Evolutionary conservation across 148 eudicot species (phyloP), one percentile per base, ranked within the genome.

Genomic region (Camellia granthamiana): DNA sequence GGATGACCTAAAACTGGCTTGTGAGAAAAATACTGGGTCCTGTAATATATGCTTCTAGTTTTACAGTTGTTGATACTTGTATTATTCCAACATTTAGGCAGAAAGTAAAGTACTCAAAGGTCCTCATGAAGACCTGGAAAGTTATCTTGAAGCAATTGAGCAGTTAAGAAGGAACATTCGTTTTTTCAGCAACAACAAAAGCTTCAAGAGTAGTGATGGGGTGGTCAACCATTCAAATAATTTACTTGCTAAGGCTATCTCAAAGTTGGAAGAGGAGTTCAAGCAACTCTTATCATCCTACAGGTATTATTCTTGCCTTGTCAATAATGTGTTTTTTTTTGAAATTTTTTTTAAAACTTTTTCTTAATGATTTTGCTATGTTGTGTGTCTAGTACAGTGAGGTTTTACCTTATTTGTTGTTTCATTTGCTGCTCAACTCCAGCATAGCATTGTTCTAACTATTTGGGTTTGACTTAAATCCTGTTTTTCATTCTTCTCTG

Each of bases 221-320:
- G 93, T 93, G 78, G 86, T 88, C 72, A 95, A 83, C 83, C 91
- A 90, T 88, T 88, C 92, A 42, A 93, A 90, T 86, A 88, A 72
- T 84, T 89, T 95, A 81, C 91, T 95, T 58, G 66, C 88, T 47
- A 95, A 93, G 84, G 97, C 98, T 61, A 92, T 93, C 76, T 90
- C 90, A 72, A 95, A 95, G 90, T 91, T 95, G 82, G 98, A 93
- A 90, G 97, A 95, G 74, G 97, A 95, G 83, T 95, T 90, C 83
- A 95, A 86, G 76, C 94, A 91, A 79, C 90, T 91, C 61, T 86
- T 95, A 66, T 82, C 88, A 72, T 84, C 90, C 58, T 93, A 95
- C 85, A 95, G 98, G 98, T 95, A 80, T 69, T 15, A 70, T 72
- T 64, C 30, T 44, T 47, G 15, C 43, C 78, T 70, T 82, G 14